Conservation (phyloP, 192 early-diverging fungal genomes). For the Anaeromyces robustus region DNA sequence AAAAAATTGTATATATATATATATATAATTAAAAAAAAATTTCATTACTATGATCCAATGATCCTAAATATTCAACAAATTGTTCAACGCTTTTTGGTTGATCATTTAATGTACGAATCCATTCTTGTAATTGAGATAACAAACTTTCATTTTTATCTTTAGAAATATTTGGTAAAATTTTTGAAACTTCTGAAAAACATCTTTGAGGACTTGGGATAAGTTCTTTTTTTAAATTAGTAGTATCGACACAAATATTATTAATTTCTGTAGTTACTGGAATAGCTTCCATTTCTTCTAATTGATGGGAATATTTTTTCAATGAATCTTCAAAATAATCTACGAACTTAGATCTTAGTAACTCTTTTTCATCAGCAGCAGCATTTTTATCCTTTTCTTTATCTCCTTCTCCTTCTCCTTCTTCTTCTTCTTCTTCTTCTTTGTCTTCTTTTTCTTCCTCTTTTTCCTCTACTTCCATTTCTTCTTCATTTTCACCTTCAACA, state of each 20-base stretch:
- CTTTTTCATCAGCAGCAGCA: neutral
- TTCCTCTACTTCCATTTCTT: neutral
- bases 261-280: slow-evolving; percentile 20
- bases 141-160: slow-evolving; percentile 44
- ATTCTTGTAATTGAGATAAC: slow-evolving; percentile 32
- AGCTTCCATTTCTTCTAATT: slow-evolving; percentile 22
- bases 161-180: slow-evolving; percentile 30
- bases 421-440: neutral
- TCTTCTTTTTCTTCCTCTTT: neutral
- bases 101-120: slow-evolving; percentile 32
- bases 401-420: neutral
- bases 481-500: neutral
- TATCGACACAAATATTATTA: slow-evolving; percentile 38
- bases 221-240: slow-evolving; percentile 27
- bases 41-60: slow-evolving; percentile 32
- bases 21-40: neutral
- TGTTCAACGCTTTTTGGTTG: slow-evolving; percentile 32
- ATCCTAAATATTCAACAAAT: slow-evolving; percentile 45
- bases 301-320: slow-evolving; percentile 22
- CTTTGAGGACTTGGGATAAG: slow-evolving; percentile 39
- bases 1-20: too few relatives aligned
- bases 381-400: neutral
- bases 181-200: slow-evolving; percentile 37
- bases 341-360: neutral
- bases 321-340: slow-evolving; percentile 16